Evolutionary conservation across 495 filamentous ascomycete species (phyloP), one percentile per base, ranked within the genome.

Genomic region (Aspergillus ellipticus): DNA sequence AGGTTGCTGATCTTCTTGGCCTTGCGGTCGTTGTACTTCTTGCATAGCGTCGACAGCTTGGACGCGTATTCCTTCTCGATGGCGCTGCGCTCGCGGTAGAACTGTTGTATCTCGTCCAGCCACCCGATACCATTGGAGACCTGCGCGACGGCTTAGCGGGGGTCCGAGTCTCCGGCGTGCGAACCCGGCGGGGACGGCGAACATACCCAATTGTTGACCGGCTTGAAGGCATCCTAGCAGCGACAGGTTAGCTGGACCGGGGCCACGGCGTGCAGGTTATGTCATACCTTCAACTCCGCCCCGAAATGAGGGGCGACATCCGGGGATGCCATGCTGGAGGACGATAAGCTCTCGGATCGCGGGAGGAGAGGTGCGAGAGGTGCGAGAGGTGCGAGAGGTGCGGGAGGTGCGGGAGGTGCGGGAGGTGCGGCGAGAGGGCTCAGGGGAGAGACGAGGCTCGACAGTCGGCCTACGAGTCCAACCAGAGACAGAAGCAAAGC

Each of bases 21-120:
- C 74, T 96, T 97, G 76, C 94, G 96, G 68, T 99, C 95, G 62
- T 89, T 90, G 74, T 96, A 97, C 67, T 91, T 96, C 79, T 92
- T 94, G 52, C 92, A 92, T 49, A 99, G 76, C 2, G 83, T 85
- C 55, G 82, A 89, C 35, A 99, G 82, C 73, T 90, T 97, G 43
- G 84, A 75, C 57, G 89, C 87, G 71, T 99, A 97, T 68, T 97
- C 95, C 72, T 96, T 97, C 72, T 99, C 94, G 66, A 97, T 96
- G 16, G 68, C 84, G 60, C 90, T 90, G 51, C 95, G 83, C 71
- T 99, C 94, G 29, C 94, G 87, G 77, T 97, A 99, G 75, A 97
- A 99, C 66, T 88, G 85, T 73, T 97, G 90, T 61, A 97, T 89
- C 65, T 99, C 94, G 63, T 97, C 94, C 46, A 99, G 85, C 92